Conservation (phyloP, 2,329 filamentous ascomycete species). For the Ophiostoma perfectum region DNA sequence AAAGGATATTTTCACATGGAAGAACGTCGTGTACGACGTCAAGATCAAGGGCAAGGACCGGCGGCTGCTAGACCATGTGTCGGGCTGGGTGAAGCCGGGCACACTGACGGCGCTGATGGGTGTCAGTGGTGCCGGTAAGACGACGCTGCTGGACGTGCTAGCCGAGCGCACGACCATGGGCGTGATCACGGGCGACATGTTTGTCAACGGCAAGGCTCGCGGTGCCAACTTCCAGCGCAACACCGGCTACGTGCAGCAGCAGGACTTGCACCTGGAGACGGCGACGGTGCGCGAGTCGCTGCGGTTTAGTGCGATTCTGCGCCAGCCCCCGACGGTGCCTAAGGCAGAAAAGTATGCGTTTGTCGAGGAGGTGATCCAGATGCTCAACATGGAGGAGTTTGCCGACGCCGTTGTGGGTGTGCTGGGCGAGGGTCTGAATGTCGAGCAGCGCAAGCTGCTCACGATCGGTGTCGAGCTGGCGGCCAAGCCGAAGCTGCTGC, state of each 20-base stretch:
- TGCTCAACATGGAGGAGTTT: constrained; percentile 85
- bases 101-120: constrained; percentile 75
- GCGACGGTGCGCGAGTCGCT: constrained; percentile 73
- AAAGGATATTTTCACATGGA: constrained; percentile 70
- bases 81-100: constrained; percentile 79
- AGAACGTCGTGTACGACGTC: constrained; percentile 65
- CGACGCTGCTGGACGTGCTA: constrained; percentile 75
- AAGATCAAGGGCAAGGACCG: constrained; percentile 54
- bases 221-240: constrained; percentile 21
- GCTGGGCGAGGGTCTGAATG: constrained; percentile 76
- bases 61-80: constrained; percentile 70
- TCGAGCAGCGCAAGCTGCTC: constrained; percentile 66
- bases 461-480: constrained; percentile 92
- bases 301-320: constrained; percentile 66
- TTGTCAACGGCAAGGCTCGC: constrained; percentile 65
- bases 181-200: constrained; percentile 66
- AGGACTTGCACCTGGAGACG: constrained; percentile 69
- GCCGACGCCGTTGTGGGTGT: constrained; percentile 88
- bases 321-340: constrained; percentile 61
- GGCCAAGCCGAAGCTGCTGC: constrained; percentile 67
- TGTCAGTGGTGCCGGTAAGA: constrained; percentile 80
- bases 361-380: constrained; percentile 74
- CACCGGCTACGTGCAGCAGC: constrained; percentile 65
- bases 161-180: constrained; percentile 76
- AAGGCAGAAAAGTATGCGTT: constrained; percentile 67